Evolutionary conservation across 805 yeast genomes (phyloP).

Genomic region (Yarrowia deformans): DNA sequence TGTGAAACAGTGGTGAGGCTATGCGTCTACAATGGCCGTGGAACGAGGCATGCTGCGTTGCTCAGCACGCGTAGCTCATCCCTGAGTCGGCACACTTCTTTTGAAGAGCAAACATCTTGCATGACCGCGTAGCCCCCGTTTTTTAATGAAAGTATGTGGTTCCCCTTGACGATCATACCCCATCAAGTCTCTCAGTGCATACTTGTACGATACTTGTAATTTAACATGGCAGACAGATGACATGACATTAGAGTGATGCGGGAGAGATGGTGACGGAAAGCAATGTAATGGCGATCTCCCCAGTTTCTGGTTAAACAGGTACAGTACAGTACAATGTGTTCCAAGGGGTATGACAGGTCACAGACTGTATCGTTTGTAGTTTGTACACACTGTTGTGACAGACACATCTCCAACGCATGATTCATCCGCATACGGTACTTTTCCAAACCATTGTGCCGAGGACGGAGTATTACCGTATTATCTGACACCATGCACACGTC

Average conservation of each 20-base stretch:
- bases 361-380: background rate
- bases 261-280: background rate
- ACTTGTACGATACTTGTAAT: too few relatives aligned
- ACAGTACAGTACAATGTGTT: background rate
- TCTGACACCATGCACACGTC: conserved; percentile 3
- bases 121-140: background rate
- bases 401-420: background rate
- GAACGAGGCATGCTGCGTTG: background rate
- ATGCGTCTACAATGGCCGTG: background rate
- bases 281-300: too few relatives aligned
- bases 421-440: background rate
- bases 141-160: background rate
- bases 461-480: background rate
- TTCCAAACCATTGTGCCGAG: background rate
- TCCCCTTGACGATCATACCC: background rate
- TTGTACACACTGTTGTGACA: background rate
- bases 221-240: background rate
- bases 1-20: background rate
- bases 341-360: too few relatives aligned
- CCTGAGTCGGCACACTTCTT: background rate
- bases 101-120: background rate
- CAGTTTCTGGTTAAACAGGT: too few relatives aligned
- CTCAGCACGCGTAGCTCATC: conserved; percentile 1
- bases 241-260: conserved; percentile 2
- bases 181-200: too few relatives aligned